Evolutionary conservation across 176 grass and related monocot genomes (phyloP).

Genomic region (Ensete ventricosum): DNA sequence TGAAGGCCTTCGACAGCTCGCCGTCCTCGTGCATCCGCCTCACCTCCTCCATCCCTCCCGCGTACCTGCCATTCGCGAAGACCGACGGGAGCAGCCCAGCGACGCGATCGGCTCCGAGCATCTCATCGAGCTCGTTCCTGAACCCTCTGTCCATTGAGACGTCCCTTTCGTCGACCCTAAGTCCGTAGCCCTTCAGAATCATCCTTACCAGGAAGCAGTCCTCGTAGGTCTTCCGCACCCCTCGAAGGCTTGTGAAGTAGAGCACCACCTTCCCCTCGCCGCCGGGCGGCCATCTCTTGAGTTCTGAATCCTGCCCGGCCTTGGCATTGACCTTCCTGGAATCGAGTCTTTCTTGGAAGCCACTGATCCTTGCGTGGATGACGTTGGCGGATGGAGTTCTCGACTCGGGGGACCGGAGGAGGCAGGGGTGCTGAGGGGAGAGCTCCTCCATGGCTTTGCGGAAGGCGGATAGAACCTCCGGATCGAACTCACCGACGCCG

Average conservation of each 20-base stretch:
- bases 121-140: constrained; percentile 49
- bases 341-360: neutral
- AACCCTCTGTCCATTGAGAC: constrained; percentile 84
- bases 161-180: constrained; percentile 83
- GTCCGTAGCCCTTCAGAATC: constrained; percentile 63
- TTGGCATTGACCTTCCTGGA: neutral
- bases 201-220: constrained; percentile 56
- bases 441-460: constrained; percentile 32
- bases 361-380: neutral
- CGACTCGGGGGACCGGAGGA: constrained; percentile 16
- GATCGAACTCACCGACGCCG: constrained; percentile 24
- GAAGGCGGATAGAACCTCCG: constrained; percentile 33
- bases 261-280: constrained; percentile 41
- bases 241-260: constrained; percentile 90
- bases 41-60: constrained; percentile 67
- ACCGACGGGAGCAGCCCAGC: constrained; percentile 38
- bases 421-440: constrained; percentile 28
- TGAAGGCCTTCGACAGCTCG: constrained; percentile 38
- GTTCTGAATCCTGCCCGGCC: neutral
- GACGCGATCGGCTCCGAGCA: constrained; percentile 15
- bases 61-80: constrained; percentile 48
- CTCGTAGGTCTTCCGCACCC: constrained; percentile 72
- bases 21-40: constrained; percentile 79
- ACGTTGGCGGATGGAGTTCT: neutral
- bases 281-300: neutral